Conservation (phyloP, 306 rosid genomes). For the Hylodesmum podocarpum region DNA sequence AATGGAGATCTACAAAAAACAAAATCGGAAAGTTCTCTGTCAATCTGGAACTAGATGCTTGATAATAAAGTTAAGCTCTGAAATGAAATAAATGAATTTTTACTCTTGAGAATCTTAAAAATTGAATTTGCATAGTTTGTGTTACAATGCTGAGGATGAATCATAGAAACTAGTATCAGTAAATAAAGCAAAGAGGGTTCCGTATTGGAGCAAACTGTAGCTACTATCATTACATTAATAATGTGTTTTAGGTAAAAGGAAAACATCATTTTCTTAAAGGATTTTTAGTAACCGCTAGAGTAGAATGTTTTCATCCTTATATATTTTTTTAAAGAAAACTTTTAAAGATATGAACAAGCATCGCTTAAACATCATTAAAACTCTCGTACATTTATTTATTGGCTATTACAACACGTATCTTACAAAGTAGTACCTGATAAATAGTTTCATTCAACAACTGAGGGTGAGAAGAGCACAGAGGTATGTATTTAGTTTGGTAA, state of each 20-base stretch:
- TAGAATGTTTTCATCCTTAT: not conserved
- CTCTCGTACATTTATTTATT: not conserved
- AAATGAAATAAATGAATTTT: not conserved
- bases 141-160: not conserved
- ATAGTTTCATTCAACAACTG: not conserved
- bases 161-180: conserved; percentile 12
- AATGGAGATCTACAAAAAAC: not conserved
- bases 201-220: not conserved
- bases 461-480: not conserved
- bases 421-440: conserved; percentile 5
- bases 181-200: conserved; percentile 1
- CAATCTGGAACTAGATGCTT: not conserved
- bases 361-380: not conserved
- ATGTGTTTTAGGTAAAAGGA: not conserved
- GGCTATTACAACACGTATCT: not conserved
- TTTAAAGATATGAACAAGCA: not conserved
- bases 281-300: not conserved
- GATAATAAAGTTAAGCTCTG: not conserved
- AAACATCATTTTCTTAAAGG: not conserved
- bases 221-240: not conserved
- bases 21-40: not conserved
- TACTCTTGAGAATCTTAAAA: conserved; percentile 9
- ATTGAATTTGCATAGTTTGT: not conserved
- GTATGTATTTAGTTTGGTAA: not conserved
- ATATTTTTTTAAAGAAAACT: not conserved